Evolutionary conservation across 345 rosid species (phyloP), one percentile per base, ranked within the genome.

Genomic region (Citropsis articulata): DNA sequence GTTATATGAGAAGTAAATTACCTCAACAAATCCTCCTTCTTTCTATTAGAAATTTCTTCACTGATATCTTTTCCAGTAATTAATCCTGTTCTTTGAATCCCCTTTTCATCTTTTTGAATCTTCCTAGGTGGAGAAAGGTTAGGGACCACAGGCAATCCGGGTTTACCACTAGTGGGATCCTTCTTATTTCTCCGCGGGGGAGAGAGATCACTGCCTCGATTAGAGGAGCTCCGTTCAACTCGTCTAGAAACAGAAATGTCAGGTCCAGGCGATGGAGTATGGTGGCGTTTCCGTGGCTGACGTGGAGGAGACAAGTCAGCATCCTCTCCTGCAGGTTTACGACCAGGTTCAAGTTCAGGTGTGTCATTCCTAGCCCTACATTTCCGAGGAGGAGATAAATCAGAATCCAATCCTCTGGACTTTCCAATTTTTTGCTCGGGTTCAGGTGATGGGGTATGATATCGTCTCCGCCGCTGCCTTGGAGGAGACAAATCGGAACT

Each of bases 91-190:
- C 86, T 89, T 59, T 75, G 84, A 68, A 24, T 77, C 71, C 83
- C 93, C 80, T 79, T 89, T 68, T 83, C 87, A 72, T 82, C 86
- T 75, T 81, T 86, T 79, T 79, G 79, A 38, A 69, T 78, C 86
- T 86, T 91, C 83, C 97, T 86, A 16, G 90, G 88, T 12, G 89
- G 92, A 69, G 97, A 90, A 73, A 85, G 83, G 73, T 88, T 93
- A 42, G 72, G 61, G 72, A 62, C 85, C 59, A 84, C 74, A 69
- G 80, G 30, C 27, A 77, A 79, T 1, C 66, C 61, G 70, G 63
- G 77, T 61, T 57, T 64, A 53, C 68, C 79, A 71, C 28, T 45
- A 75, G 77, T 80, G 56, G 38, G 24, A 50, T 48, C 14, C 38
- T 62, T 81, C 69, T 60, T 71, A 27, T 75, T 75, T 82, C 79